Evolutionary conservation across 805 yeast species (phyloP).

Genomic region (Teunomyces kruisii): DNA sequence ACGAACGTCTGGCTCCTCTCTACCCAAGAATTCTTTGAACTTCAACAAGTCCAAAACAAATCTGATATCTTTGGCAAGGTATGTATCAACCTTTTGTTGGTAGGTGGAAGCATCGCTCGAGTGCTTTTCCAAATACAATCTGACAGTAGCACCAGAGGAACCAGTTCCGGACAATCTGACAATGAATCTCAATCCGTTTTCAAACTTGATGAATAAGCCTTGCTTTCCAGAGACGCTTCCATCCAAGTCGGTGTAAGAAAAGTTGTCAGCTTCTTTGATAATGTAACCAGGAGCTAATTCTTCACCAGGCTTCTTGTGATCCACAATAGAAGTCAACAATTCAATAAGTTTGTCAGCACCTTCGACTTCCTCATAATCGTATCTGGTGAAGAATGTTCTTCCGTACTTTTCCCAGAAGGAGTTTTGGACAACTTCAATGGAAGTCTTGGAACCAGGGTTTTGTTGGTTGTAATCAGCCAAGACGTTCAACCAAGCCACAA

Average conservation of each 20-base stretch:
- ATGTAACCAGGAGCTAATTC: conserved; percentile 46
- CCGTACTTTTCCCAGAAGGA: conserved; percentile 92
- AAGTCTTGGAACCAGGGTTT: conserved; percentile 56
- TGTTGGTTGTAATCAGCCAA: conserved; percentile 74
- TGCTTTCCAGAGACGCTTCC: conserved; percentile 87
- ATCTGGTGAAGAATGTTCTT: conserved; percentile 94
- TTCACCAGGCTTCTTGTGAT: conserved; percentile 43
- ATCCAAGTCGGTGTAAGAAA: conserved; percentile 90
- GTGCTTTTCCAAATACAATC: conserved; percentile 87
- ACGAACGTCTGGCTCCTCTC: conserved; percentile 84
- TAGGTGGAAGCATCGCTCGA: conserved; percentile 56
- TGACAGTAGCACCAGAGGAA: conserved; percentile 94
- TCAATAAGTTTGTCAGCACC: conserved; percentile 72
- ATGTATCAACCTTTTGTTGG: conserved; percentile 60
- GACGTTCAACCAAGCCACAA: conserved; percentile 94
- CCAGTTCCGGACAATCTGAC: conserved; percentile 96
- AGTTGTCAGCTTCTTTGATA: conserved; percentile 80
- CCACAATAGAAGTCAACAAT: conserved; percentile 34
- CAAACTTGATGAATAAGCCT: conserved; percentile 82
- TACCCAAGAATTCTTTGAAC: conserved; percentile 72
- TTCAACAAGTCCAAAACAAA: conserved; percentile 66
- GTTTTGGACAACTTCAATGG: conserved; percentile 77
- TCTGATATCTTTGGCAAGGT: conserved; percentile 59
- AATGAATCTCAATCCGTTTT: conserved; percentile 80
- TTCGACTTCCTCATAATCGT: conserved; percentile 87